phyloP scores from a whole-genome alignment of 352 stramenopile genomes.

The Peronospora farinosa region DNA sequence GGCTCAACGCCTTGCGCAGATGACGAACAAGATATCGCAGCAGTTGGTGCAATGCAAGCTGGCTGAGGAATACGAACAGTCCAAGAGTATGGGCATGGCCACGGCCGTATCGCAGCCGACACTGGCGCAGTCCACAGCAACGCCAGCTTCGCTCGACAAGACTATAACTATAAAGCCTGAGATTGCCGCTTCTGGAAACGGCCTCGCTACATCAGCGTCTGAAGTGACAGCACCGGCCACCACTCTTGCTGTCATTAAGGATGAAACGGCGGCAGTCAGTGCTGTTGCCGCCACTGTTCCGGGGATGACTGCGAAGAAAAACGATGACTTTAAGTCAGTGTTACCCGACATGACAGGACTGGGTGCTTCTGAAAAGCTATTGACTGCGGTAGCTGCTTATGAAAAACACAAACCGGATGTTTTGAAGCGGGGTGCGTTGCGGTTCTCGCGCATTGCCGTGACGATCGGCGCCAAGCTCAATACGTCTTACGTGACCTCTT shows the following conservation, averaged over 20 bases:
- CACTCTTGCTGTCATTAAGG: conserved; percentile 11
- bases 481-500: conserved; percentile 58
- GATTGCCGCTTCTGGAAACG: conserved; percentile 7
- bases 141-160: conserved; percentile 33
- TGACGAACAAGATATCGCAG: conserved; percentile 85
- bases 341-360: conserved; percentile 68
- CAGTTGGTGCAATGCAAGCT: conserved; percentile 80
- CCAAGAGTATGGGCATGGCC: conserved; percentile 40
- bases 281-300: not conserved
- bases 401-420: conserved; percentile 82
- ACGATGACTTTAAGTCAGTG: conserved; percentile 60
- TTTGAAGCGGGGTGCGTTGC: conserved; percentile 47
- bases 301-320: conserved; percentile 19
- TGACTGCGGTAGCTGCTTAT: conserved; percentile 71
- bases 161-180: conserved; percentile 34
- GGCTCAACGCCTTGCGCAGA: conserved; percentile 65
- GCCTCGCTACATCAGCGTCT: conserved; percentile 5
- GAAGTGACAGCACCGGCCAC: conserved; percentile 11
- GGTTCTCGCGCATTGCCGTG: conserved; percentile 66
- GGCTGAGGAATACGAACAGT: conserved; percentile 71
- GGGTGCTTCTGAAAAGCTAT: conserved; percentile 66
- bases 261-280: conserved; percentile 9
- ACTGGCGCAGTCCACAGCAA: conserved; percentile 20
- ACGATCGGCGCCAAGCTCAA: conserved; percentile 73
- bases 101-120: conserved; percentile 21